Conservation (phyloP, 2,329 filamentous ascomycete species). For the Aspergillus hortae region DNA sequence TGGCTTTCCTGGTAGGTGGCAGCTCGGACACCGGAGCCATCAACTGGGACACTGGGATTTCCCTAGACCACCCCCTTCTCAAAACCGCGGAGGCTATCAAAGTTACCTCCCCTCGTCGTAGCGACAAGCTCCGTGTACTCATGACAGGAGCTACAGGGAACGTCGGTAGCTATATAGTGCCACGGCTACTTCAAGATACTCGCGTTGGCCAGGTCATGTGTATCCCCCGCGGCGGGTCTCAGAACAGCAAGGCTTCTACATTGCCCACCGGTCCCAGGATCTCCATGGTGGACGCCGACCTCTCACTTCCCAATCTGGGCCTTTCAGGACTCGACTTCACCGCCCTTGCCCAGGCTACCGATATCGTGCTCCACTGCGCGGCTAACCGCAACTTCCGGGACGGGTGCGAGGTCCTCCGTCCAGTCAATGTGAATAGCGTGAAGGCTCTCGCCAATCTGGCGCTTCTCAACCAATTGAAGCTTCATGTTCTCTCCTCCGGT, state of each 20-base stretch:
- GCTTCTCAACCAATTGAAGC: constrained; percentile 25
- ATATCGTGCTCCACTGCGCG: constrained; percentile 6
- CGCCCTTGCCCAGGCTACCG: neutral
- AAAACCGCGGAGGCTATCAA: too few relatives aligned
- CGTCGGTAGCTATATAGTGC: constrained; percentile 39
- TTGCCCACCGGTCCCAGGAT: constrained; percentile 24
- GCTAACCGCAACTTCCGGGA: constrained; percentile 20
- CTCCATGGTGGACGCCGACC: constrained; percentile 1
- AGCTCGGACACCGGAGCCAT: constrained; percentile 17
- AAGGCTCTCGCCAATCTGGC: constrained; percentile 20
- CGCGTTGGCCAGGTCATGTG: constrained; percentile 41
- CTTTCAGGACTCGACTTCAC: neutral
- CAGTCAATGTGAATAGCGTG: constrained; percentile 22
- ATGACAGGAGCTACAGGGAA: constrained; percentile 34
- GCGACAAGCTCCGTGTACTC: constrained; percentile 2
- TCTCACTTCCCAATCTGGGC: neutral
- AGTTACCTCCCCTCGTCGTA: neutral
- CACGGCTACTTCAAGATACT: constrained; percentile 29
- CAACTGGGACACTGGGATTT: constrained; percentile 41
- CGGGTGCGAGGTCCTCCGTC: constrained; percentile 22
- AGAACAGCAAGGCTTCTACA: constrained; percentile 27
- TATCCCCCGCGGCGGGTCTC: constrained; percentile 19
- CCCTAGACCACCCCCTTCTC: neutral
- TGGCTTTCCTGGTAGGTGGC: constrained; percentile 36
- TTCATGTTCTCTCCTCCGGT: constrained; percentile 22